Base-by-base conservation (phyloP, 106 monocot genomes). In the Posidonia australis region DNA sequence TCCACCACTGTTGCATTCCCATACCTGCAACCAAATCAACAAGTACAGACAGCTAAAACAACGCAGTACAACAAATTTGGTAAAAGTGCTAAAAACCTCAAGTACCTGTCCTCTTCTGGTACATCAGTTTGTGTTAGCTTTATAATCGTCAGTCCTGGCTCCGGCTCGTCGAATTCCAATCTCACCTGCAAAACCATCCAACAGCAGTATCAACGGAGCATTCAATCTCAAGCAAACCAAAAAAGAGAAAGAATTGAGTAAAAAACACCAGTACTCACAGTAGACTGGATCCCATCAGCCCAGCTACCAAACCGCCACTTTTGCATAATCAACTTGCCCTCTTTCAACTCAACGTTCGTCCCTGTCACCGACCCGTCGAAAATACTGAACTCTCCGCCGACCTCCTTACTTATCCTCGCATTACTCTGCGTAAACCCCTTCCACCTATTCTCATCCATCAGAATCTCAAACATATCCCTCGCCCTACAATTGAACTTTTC, bases 341-440 rank as follows among this genome's bases (percentile, higher is more conserved):
- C 87, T 74, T 85, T 75, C 72, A 98, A 52, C 51, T 98, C 96
- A 64, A 87, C 83, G 10, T 85, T 82, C 27, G 69, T 64, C 14
- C 96, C 96, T 0, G 67, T 83, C 30, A 98, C 80, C 18, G 96
- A 84, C 30, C 90, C 96, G 54, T 98, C 90, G 5, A 98, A 98
- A 23, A 98, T 54, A 68, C 90, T 90, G 70, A 98, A 84, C 63
- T 74, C 51, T 3, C 96, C 90, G 1, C 85, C 90, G 1, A 98
- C 80, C 48, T 98, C 96, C 72, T 51, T 87, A 31, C 82, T 84
- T 23, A 98, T 91, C 76, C 77, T 80, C 3, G 90, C 90, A 56
- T 90, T 90, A 65, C 96, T 98, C 85, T 98, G 90, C 2, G 96
- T 98, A 60, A 98, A 98, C 9, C 96, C 90, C 74, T 91, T 98